These are phyloP conservation scores for Amylostereum areolatum DNA, from an alignment of 1,284 basidiomycete genomes.

Conservation along the genomic window DNA sequence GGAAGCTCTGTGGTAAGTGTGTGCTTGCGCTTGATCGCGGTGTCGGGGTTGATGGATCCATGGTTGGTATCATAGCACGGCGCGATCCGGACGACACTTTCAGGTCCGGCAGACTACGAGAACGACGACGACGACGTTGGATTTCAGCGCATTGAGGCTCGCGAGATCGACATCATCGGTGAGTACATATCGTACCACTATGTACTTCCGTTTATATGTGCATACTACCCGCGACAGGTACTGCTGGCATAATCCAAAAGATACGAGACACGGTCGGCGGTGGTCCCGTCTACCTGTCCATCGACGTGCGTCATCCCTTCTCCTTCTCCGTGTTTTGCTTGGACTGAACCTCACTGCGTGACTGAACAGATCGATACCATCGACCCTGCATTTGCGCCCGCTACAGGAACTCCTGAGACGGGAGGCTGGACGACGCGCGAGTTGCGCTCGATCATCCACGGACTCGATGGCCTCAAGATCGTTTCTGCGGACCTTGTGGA, in stretches of 20 bases:
- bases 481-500: constrained; percentile 80
- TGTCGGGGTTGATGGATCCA: neutral
- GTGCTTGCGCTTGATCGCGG: constrained; percentile 2
- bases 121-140: too few relatives aligned
- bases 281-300: constrained; percentile 66
- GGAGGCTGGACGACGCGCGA: constrained; percentile 76
- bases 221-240: constrained; percentile 33
- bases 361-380: constrained; percentile 61
- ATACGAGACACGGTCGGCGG: constrained; percentile 65
- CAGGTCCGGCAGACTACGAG: constrained; percentile 62
- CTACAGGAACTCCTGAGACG: constrained; percentile 68
- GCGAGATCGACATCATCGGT: constrained; percentile 74
- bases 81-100: constrained; percentile 71
- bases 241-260: constrained; percentile 62
- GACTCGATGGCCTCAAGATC: constrained; percentile 66
- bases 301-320: constrained; percentile 46
- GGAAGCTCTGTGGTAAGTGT: constrained; percentile 79
- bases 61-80: constrained; percentile 55
- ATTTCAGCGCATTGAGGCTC: constrained; percentile 67
- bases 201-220: too few relatives aligned
- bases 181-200: constrained; percentile 13
- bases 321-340: neutral
- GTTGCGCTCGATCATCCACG: constrained; percentile 66
- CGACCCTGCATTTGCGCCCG: constrained; percentile 76
- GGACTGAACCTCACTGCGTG: neutral